Conservation (phyloP, 768 basidiomycete genomes). For the Auricularia cornea region DNA sequence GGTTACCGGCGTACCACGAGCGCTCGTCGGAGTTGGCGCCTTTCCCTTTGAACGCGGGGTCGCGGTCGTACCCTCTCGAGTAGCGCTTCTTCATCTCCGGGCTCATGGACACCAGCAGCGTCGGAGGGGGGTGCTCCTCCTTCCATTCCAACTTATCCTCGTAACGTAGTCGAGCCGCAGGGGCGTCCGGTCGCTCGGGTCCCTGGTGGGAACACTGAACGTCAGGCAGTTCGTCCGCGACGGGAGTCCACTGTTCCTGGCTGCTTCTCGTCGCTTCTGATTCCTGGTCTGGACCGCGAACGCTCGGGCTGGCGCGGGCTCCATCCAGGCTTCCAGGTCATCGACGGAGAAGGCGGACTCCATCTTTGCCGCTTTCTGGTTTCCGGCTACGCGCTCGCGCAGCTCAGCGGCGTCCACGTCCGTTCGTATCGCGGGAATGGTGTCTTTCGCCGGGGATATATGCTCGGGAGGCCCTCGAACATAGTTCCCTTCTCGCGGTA, state of each 20-base stretch:
- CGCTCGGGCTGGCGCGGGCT: too few relatives aligned
- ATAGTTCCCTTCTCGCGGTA: conserved; percentile 5
- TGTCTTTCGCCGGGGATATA: neutral
- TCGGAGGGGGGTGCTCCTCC: neutral
- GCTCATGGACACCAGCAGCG: neutral
- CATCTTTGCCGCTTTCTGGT: neutral
- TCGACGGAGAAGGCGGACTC: neutral
- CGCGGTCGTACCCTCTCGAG: conserved; percentile 1
- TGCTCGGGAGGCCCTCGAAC: neutral
- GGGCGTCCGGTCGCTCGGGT: too few relatives aligned
- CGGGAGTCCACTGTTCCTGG: too few relatives aligned
- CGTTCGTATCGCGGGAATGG: neutral
- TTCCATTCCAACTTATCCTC: too few relatives aligned
- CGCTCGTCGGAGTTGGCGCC: neutral
- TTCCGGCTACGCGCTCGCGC: neutral
- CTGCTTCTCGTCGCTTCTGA: too few relatives aligned
- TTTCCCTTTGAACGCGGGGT: conserved; percentile 2
- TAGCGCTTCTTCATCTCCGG: neutral
- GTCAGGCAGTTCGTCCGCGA: too few relatives aligned
- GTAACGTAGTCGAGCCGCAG: too few relatives aligned
- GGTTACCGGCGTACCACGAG: conserved; percentile 4
- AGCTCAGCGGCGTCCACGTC: neutral
- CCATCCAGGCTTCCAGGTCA: neutral
- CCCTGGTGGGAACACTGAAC: too few relatives aligned
- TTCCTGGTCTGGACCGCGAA: too few relatives aligned